Evolutionary conservation across 1,139 yeast species (phyloP).

Genomic region (Sugiyamaella japonica): DNA sequence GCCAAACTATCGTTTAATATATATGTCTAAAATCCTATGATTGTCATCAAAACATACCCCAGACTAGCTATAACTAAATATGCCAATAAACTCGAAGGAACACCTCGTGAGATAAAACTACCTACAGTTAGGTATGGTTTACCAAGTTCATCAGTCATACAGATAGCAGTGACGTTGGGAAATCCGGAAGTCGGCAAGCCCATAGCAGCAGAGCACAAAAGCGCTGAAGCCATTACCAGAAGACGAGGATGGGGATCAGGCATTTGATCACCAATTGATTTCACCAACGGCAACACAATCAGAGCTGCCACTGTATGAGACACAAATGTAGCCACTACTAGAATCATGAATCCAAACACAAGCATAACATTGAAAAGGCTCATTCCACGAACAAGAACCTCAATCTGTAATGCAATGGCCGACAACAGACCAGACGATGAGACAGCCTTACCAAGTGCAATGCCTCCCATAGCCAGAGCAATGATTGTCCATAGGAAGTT

Average conservation of each 20-base stretch:
- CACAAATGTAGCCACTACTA: conserved; percentile 88
- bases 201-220: conserved; percentile 90
- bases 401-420: conserved; percentile 74
- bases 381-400: conserved; percentile 53
- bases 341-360: conserved; percentile 74
- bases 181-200: conserved; percentile 95
- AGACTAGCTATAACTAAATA: conserved; percentile 69
- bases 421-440: conserved; percentile 79
- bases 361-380: conserved; percentile 68
- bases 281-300: conserved; percentile 83
- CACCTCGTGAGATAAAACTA: conserved; percentile 82
- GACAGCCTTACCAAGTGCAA: conserved; percentile 89
- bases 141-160: conserved; percentile 88
- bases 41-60: conserved; percentile 72
- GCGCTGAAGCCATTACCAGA: conserved; percentile 79
- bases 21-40: conserved; percentile 44
- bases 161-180: conserved; percentile 94
- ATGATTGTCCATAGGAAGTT: conserved; percentile 94
- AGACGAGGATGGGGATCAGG: conserved; percentile 67
- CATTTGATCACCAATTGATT: conserved; percentile 77
- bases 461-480: conserved; percentile 93
- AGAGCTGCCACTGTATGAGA: conserved; percentile 96
- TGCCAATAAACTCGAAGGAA: conserved; percentile 76
- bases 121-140: conserved; percentile 80
- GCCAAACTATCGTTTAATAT: neutral